Base-by-base conservation (phyloP, 2,329 filamentous ascomycete genomes). In the Aspergillus neotritici region DNA sequence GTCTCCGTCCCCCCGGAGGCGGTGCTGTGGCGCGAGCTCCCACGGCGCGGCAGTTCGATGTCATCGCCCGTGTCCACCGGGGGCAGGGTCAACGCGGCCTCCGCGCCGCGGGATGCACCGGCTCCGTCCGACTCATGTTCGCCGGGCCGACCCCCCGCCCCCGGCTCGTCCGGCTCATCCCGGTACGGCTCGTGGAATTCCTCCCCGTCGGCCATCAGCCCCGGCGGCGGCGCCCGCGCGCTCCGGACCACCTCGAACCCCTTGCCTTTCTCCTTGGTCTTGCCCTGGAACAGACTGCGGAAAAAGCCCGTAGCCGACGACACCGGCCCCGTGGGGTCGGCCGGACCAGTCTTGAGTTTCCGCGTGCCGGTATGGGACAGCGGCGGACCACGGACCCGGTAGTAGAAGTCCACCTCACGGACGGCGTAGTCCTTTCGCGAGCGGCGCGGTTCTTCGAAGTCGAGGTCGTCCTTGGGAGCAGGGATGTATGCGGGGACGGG, bases 201-300 rank as follows among this genome's bases (percentile, higher is more conserved):
- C 25, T 78, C 74, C 8, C 75, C 69, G 21, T 67, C 75, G 34
- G 59, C 71, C 69, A 68, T 61, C 50, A 76, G 77, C 73, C 88
- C 85, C 45, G 83, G 82, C 5, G 86, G 84, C 2, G 89, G 89
- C 72, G 93, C 89, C 43, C 90, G 80, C 6, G 88, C 80, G 62
- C 90, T 96, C 57, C 93, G 76, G 12, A 98, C 91, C 4, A 98
- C 93, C 64, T 97, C 93, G 54, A 98, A 98, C 0, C 93, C 93
- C 66, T 97, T 97, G 52, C 84, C 84, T 66, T 94, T 94, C 53
- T 96, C 91, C 61, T 95, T 96, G 5, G 83, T 88, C 69, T 94
- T 94, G 12, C 84, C 86, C 10, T 83, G 83, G 46, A 95, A 79
- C 5, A 95, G 62, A 40, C 76, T 79, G 54, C 87, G 84, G 64